Base-by-base conservation (phyloP, 768 basidiomycete species). In the Tylopilus sp. region DNA sequence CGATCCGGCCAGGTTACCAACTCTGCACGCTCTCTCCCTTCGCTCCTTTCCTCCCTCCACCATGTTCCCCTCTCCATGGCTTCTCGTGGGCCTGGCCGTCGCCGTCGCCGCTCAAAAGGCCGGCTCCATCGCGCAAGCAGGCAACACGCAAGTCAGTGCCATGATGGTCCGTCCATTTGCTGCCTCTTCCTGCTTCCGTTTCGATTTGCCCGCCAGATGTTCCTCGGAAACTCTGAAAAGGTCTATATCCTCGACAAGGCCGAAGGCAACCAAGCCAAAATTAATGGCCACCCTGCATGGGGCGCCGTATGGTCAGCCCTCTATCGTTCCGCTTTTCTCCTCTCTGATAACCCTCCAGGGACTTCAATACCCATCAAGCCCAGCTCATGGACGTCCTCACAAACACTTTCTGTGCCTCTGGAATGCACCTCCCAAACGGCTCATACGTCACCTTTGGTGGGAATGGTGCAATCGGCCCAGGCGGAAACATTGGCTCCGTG, bases 201-300 rank as follows among this genome's bases (percentile, higher is more conserved):
- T 24, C 26, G 40, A 47, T 49, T 26, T 8, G 21, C 36, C 43
- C 17, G n/a, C 60, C 63, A 87, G 88, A 83, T 88, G 81, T 91
- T 93, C 68, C 71, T 93, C 47, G 91, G 89, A 29, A 89, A 86
- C 57, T 73, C 79, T 8, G 74, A 90, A 59, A 90, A 84, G 67
- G 87, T 95, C 30, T 95, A 94, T 71, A 87, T 94, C 21, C 73
- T 94, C n/a, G 93, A 97, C 76, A 97, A 97, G 74, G 83, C 85
- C 2, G 90, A 93, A 65, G 82, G 81, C 29, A 93, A 94, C 65
- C 76, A 77, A 3, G 79, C 80, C 4, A 71, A 77, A 59, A 77
- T 92, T 55, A 75, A 79, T 53, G 82, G 81, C 1, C 89, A 90
- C 70, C 77, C 90, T 12, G 86, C 86, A 2, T 88, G 86, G 82